Conservation (phyloP, 345 rosid species). For the Aegle marmelos region DNA sequence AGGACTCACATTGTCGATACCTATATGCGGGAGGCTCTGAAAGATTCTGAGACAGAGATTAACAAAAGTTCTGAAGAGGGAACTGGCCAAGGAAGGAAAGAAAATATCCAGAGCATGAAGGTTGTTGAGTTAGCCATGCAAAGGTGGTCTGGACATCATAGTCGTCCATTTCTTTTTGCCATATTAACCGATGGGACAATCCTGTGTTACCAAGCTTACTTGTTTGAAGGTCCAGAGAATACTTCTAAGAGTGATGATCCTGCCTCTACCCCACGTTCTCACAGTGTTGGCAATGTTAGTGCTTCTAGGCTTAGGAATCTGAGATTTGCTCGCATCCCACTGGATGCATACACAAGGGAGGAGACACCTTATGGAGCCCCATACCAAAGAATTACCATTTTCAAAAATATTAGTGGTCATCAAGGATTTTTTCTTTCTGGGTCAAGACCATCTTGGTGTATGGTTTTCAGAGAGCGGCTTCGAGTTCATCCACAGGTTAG, state of each 20-base stretch:
- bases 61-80: conserved; percentile 44
- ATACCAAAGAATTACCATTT: conserved; percentile 70
- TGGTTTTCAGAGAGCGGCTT: conserved; percentile 88
- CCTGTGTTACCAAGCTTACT: conserved; percentile 88
- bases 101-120: conserved; percentile 52
- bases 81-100: conserved; percentile 62
- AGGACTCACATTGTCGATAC: conserved; percentile 70
- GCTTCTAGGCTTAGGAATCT: conserved; percentile 85
- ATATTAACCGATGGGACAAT: conserved; percentile 93
- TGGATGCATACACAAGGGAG: conserved; percentile 83
- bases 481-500: conserved; percentile 97
- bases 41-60: conserved; percentile 38
- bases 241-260: conserved; percentile 53
- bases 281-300: conserved; percentile 34
- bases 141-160: conserved; percentile 86
- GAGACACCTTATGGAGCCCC: conserved; percentile 50
- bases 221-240: conserved; percentile 75
- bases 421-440: conserved; percentile 96
- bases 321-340: conserved; percentile 64
- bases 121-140: conserved; percentile 91
- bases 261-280: conserved; percentile 44
- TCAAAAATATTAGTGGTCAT: conserved; percentile 80
- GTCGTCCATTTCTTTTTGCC: conserved; percentile 85
- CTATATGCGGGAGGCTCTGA: conserved; percentile 39
- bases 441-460: conserved; percentile 94